These are phyloP conservation scores for Ganoderma leucocontextum DNA, from an alignment of 1,284 basidiomycete genomes.

Conservation along the genomic window DNA sequence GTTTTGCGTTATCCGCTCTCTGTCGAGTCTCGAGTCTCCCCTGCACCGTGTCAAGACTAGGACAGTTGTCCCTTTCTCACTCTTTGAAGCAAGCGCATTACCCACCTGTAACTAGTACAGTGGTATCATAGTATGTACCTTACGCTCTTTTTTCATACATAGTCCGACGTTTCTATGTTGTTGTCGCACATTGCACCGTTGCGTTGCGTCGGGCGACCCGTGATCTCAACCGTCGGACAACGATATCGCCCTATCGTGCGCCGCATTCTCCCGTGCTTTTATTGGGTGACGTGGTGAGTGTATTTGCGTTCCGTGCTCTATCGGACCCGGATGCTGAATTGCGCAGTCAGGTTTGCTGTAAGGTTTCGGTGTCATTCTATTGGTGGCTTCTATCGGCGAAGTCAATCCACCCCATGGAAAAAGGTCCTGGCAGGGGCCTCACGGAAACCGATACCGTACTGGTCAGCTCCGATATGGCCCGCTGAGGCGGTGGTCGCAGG, in stretches of 20 bases:
- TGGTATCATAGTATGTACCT: not conserved
- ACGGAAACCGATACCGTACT: not conserved
- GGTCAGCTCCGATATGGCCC: too few relatives aligned
- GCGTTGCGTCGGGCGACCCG: too few relatives aligned
- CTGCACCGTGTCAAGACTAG: not conserved
- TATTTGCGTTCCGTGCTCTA: not conserved
- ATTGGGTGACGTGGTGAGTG: not conserved
- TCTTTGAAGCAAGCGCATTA: not conserved
- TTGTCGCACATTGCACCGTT: too few relatives aligned
- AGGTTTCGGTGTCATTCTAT: not conserved
- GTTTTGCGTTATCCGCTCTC: not conserved
- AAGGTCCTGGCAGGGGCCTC: not conserved
- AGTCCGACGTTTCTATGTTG: not conserved
- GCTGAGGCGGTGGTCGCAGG: too few relatives aligned
- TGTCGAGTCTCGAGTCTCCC: not conserved
- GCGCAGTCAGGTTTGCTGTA: not conserved
- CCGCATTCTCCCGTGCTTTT: too few relatives aligned
- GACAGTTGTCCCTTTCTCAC: not conserved
- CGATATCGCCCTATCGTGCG: too few relatives aligned
- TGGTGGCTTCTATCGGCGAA: not conserved
- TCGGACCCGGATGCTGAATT: not conserved
- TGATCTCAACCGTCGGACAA: too few relatives aligned
- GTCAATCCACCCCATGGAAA: not conserved
- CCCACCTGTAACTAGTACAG: not conserved
- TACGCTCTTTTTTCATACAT: not conserved